A percentile compares a stretch with the other conserved stretches of the same genome.
These are phyloP conservation scores for Lachnellula arida DNA, from an alignment of 2,329 filamentous ascomycete genomes.

Conservation along the genomic window DNA sequence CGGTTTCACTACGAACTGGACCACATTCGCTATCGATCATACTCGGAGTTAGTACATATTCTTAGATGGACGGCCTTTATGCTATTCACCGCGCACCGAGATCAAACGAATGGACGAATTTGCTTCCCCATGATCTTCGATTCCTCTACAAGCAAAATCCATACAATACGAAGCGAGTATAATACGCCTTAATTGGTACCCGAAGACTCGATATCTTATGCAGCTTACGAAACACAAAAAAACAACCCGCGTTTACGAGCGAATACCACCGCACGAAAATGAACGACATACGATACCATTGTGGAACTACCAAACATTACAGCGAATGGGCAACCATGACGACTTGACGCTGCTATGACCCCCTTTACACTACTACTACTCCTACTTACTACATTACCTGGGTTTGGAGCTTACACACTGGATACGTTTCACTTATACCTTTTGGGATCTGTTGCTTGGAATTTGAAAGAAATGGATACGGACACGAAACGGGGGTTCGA, in stretches of 20 bases:
- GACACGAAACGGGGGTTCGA: not conserved
- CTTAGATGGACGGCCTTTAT: slow-evolving; percentile 1
- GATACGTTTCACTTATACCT: not conserved
- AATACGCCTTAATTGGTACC: slow-evolving; percentile 6
- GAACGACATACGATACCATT: slow-evolving; percentile 27
- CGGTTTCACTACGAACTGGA: slow-evolving; percentile 11
- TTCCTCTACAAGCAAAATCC: slow-evolving; percentile 3
- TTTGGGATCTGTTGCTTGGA: not conserved
- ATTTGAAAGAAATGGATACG: not conserved
- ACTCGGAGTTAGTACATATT: slow-evolving; percentile 23
- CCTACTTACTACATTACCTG: not conserved
- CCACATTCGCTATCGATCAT: slow-evolving; percentile 15
- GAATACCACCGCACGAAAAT: slow-evolving; percentile 11
- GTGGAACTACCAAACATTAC: slow-evolving; percentile 20
- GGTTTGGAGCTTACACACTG: not conserved
- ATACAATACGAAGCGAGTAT: slow-evolving; percentile 5
- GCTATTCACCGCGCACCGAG: slow-evolving; percentile 8
- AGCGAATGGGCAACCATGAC: slow-evolving; percentile 34
- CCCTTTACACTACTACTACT: slow-evolving; percentile 14
- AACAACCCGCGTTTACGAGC: slow-evolving; percentile 17
- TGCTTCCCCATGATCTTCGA: slow-evolving; percentile 13
- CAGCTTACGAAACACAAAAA: slow-evolving; percentile 15
- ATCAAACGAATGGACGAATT: slow-evolving; percentile 17
- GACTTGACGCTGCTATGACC: slow-evolving; percentile 30
- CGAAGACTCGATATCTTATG: slow-evolving; percentile 9